Conservation (phyloP, 1,284 basidiomycete species). For the Clitocybe nebularis region DNA sequence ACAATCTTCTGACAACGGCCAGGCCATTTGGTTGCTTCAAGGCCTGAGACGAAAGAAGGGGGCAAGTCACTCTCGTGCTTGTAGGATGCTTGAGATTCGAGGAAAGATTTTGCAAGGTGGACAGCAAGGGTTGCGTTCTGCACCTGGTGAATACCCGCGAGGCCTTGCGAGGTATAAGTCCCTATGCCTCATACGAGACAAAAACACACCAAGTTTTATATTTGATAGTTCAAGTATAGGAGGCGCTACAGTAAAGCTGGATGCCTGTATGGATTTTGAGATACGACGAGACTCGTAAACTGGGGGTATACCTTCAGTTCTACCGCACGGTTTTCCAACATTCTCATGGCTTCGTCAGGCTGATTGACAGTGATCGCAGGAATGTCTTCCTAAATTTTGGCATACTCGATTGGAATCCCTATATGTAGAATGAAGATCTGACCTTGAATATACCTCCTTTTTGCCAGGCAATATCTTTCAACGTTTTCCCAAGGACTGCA, state of each 20-base stretch:
- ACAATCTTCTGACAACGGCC: conserved; percentile 90
- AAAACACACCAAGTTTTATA: conserved; percentile 60
- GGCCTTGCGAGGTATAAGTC: conserved; percentile 45
- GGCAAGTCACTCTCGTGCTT: conserved; percentile 39
- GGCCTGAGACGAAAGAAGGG: conserved; percentile 52
- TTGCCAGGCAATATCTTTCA: conserved; percentile 90
- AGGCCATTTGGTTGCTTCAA: conserved; percentile 83
- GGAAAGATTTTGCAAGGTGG: conserved; percentile 68
- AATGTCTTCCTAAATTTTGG: conserved; percentile 64
- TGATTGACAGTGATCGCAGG: conserved; percentile 86
- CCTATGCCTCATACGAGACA: no score
- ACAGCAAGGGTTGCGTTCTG: conserved; percentile 91
- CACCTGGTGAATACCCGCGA: conserved; percentile 87
- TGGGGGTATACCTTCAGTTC: conserved; percentile 52
- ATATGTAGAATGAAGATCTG: conserved; percentile 6
- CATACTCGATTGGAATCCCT: conserved; percentile 1
- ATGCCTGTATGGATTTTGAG: conserved; percentile 39
- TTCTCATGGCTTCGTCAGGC: conserved; percentile 61
- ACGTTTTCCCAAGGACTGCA: conserved; percentile 85
- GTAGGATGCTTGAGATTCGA: conserved; percentile 37
- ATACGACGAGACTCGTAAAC: neutral
- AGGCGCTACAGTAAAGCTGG: conserved; percentile 61
- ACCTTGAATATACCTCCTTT: conserved; percentile 98
- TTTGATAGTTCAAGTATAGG: conserved; percentile 41
- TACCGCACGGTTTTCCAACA: conserved; percentile 64